Evolutionary conservation across 495 filamentous ascomycete genomes (phyloP).

Genomic region (Recurvomyces mirabilis): DNA sequence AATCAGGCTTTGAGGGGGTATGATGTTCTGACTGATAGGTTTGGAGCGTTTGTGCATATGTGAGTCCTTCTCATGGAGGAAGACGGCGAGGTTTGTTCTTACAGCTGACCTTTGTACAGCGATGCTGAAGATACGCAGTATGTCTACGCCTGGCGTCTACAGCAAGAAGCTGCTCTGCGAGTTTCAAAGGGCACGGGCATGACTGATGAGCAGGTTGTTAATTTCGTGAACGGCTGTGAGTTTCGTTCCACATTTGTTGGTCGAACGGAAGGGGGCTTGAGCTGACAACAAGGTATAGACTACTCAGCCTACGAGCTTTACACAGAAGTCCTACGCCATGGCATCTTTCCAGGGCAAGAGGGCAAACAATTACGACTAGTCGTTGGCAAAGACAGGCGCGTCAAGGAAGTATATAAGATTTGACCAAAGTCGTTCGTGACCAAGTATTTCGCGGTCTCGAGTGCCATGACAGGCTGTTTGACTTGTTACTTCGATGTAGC

Average conservation of each 20-base stretch:
- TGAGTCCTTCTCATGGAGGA: constrained; percentile 27
- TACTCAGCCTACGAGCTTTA: constrained; percentile 49
- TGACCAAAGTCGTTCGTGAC: background rate
- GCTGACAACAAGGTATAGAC: constrained; percentile 31
- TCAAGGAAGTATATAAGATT: constrained; percentile 20
- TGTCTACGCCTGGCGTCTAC: constrained; percentile 78
- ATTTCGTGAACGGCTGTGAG: constrained; percentile 59
- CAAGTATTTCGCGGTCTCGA: background rate
- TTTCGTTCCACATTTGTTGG: constrained; percentile 9
- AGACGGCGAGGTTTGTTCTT: background rate
- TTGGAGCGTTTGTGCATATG: constrained; percentile 82
- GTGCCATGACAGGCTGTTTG: too few relatives aligned
- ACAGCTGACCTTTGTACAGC: constrained; percentile 25
- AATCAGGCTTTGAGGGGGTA: constrained; percentile 61
- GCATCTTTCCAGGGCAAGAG: constrained; percentile 23
- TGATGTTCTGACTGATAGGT: constrained; percentile 57
- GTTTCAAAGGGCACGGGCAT: constrained; percentile 59
- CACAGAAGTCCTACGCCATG: constrained; percentile 24
- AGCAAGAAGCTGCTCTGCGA: constrained; percentile 67
- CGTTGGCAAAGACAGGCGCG: constrained; percentile 25
- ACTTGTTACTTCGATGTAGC: background rate
- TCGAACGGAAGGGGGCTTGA: too few relatives aligned
- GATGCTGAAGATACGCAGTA: constrained; percentile 66
- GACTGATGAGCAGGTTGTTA: constrained; percentile 56
- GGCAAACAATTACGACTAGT: constrained; percentile 29